Base-by-base conservation (phyloP, 306 rosid genomes). In the Inga laurina region DNA sequence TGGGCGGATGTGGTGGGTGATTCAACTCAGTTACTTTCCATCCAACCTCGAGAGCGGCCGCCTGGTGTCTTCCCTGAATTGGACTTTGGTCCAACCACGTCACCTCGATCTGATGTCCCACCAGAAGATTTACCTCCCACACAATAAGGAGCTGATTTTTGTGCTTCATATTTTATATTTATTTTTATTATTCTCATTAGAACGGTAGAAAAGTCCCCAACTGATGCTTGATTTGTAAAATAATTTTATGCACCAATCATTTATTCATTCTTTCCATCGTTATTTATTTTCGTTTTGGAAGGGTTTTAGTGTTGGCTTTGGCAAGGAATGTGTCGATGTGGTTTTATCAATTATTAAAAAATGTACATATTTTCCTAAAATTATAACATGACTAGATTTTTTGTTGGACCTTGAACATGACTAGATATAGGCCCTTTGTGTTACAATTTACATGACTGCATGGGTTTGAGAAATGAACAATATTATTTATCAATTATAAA, bases 1-100 rank as follows among this genome's bases (percentile, higher is more conserved):
- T 91, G 93, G 95, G 93, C 93, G 0, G 95, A 91, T 72, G 95
- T 91, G 4, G 93, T 91, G 68, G 95, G 95, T 2, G 88, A 91
- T 78, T 90, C 95, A 8, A 88, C 84, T 82, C 95, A 87, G 75
- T 82, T 91, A 73, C 89, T 91, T 74, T 91, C 93, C 16, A 91
- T 90, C 10, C 8, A 87, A 70, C 88, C 92, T 71, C 90, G 79
- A 5, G 90, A 87, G 84, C 84, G 88, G 86, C 95, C 95, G 34
- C 92, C 91, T 24, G 93, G 91, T 18, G 85, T 90, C 43, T 91
- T 74, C 67, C 93, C 93, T 24, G 84, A 81, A 71, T 65, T 90
- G 14, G 93, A 91, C 77, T 91, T 91, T 39, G 89, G 93, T 43
- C 78, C 87, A 14, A 34, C 86, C 37, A 75, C 90, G 3, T 77